Evolutionary conservation across 495 filamentous ascomycete genomes (phyloP), one percentile per base, ranked within the genome.

Genomic region (Haplographium delicatum): DNA sequence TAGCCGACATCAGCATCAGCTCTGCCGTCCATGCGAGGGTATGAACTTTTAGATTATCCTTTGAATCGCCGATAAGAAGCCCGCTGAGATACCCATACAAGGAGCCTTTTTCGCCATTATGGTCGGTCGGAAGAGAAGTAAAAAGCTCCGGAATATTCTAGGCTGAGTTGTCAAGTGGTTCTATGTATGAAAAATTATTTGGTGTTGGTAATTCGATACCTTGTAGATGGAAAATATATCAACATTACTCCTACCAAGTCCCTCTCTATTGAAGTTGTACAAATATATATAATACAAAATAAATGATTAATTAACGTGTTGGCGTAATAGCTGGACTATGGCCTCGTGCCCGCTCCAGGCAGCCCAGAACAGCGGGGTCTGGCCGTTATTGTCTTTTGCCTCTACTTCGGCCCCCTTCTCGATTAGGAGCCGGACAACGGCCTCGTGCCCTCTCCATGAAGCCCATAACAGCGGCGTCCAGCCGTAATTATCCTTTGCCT

Each of bases 401-500:
- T 51, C 41, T 1, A 51, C 43, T 28, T 45, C 46, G 15, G 46
- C 53, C 7, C 53, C 53, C 2, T 39, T 9, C 5, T 50, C 26
- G 11, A 54, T 18, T 23, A 54, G 25, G 5, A 48, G 44, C 31
- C 49, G 13, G 10, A 51, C 31, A n/a, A 50, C 28, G 7, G 13
- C 30, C 6, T 13, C 18, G 37, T 56, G 53, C 4, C 39, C 39
- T 11, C 35, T 33, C 10, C 5, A 30, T 20, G 41, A 20, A 15
- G 53, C 52, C 6, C 3, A 13, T 24, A 45, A 11, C 15, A 56
- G 26, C 8, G 39, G 19, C n/a, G 50, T 56, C 25, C 41, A 20
- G 13, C 26, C 15, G 9, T 15, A 5, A 25, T 18, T 20, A 42
- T 43, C 40, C 42, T 66, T 65, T 26, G 72, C 71, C 56, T 43